Base-by-base conservation (phyloP, 73 alveolate species). In the Paramecium sexaurelia region DNA sequence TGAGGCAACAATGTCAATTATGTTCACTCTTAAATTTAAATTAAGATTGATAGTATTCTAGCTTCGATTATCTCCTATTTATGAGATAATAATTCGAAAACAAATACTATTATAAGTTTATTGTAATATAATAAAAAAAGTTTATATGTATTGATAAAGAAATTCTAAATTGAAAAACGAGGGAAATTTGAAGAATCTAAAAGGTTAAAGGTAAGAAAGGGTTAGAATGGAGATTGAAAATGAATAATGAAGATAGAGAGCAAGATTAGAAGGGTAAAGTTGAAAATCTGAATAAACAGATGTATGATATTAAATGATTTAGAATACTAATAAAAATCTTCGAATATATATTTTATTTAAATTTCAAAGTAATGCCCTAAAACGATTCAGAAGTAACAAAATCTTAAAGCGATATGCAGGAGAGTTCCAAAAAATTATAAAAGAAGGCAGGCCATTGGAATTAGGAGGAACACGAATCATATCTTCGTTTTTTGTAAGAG, bases 371-470 rank as follows among this genome's bases (percentile, higher is more conserved):
- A 11, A 61, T 61, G 83, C 45, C 83, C 20, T 61, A 7, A 26
- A 61, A 61, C 45, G 83, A 61, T 61, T 61, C 83, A 32, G 83
- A 61, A 61, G 83, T 32, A 29, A 61, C 83, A 61, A 61, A 61
- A 61, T 32, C 83, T 61, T 61, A 61, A 61, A 61, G 29, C 43
- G 83, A 61, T 61, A 61, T 61, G 26, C 43, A 61, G 83, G 39
- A 61, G 39, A 61, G 43, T 61, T 61, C 83, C 26, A 61, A 61
- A 61, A 61, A 61, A 15, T 26, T 61, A 2, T 32, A 61, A 24
- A 61, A 61, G 83, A 61, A 61, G 26, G 83, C 83, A 10, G 86
- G 86, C 37, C 86, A 71, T 71, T 71, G 86, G 86, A 71, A 32
- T 71, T 20, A 19, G 22, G 86, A 71, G 35, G 86, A 71, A 36